Base-by-base conservation (phyloP, 345 rosid genomes). In the Citrus glauca region DNA sequence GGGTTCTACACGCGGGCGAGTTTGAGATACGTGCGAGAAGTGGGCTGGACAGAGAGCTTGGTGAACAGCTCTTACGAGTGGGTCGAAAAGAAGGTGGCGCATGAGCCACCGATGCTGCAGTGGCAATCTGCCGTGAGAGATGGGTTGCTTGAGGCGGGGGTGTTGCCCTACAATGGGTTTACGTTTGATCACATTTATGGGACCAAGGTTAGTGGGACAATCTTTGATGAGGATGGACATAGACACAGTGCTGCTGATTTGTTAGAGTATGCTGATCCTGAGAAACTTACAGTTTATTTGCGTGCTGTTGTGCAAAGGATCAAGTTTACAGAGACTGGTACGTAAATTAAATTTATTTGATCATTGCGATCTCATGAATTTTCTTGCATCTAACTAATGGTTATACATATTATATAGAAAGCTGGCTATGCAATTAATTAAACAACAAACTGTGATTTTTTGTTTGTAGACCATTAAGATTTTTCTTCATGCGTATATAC, bases 81-180 rank as follows among this genome's bases (percentile, higher is more conserved):
- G 98, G 97, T 91, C 3, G 98, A 95, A 82, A 77, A 82, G 50
- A 93, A 91, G 83, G 84, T 93, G 35, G 94, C 83, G 9, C 85
- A 87, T 72, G 5, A 79, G 81, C 98, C 97, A 1, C 83, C 76
- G 0, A 7, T 89, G 77, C 20, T 80, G 85, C 86, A 81, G 9
- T 95, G 97, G 97, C 95, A 93, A 81, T 83, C 97, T 4, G 97
- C 95, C 4, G 86, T 95, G 25, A 86, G 85, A 75, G 90, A 93
- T 59, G 98, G 97, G 65, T 65, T 93, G 73, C 30, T 90, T 3
- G 94, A 90, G 76, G 93, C 78, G 0, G 95, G 98, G 11, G 91
- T 87, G 24, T 37, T 33, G 50, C 98, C 98, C 0, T 68, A 87
- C 66, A 93, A 89, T 28, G 92, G 93, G 5, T 94, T 91, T 77